Conservation (phyloP, 2,329 filamentous ascomycete genomes). For the Nemania diffusa region DNA sequence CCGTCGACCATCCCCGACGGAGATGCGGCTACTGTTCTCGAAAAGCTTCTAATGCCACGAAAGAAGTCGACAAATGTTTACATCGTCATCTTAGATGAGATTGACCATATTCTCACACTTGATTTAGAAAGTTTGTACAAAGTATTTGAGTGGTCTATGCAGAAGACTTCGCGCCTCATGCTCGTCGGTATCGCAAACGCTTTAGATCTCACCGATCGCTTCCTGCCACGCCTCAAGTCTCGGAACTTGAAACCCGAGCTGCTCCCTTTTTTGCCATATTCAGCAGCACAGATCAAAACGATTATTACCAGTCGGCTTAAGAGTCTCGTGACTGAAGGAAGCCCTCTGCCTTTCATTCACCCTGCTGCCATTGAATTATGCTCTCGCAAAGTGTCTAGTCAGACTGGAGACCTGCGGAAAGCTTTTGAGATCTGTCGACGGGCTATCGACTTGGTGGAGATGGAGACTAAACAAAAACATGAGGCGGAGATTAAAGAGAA, state of each 20-base stretch:
- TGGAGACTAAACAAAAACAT: conserved; percentile 80
- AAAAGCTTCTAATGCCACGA: conserved; percentile 75
- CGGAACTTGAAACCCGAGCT: conserved; percentile 91
- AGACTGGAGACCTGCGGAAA: conserved; percentile 93
- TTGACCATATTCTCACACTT: conserved; percentile 90
- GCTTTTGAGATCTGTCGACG: conserved; percentile 94
- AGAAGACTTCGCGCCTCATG: conserved; percentile 80
- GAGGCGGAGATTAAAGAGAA: conserved; percentile 69
- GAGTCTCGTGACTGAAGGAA: conserved; percentile 71
- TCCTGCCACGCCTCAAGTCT: conserved; percentile 90
- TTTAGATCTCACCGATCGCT: conserved; percentile 92
- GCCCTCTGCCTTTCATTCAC: conserved; percentile 84
- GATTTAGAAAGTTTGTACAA: conserved; percentile 90
- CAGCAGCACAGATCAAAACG: conserved; percentile 83
- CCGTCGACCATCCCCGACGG: conserved; percentile 69
- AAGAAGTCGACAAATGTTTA: conserved; percentile 69
- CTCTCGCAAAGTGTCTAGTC: conserved; percentile 91
- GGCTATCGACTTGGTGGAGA: conserved; percentile 88
- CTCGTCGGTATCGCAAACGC: conserved; percentile 96
- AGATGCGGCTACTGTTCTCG: conserved; percentile 74
- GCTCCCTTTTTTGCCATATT: conserved; percentile 93
- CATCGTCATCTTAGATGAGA: conserved; percentile 91
- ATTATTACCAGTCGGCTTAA: conserved; percentile 88
- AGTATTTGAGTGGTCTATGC: conserved; percentile 96
- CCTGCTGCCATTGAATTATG: conserved; percentile 94